A percentile compares a stretch with the other conserved stretches of the same genome.
Conservation (phyloP, 106 monocot species). For the Vanilla planifolia region DNA sequence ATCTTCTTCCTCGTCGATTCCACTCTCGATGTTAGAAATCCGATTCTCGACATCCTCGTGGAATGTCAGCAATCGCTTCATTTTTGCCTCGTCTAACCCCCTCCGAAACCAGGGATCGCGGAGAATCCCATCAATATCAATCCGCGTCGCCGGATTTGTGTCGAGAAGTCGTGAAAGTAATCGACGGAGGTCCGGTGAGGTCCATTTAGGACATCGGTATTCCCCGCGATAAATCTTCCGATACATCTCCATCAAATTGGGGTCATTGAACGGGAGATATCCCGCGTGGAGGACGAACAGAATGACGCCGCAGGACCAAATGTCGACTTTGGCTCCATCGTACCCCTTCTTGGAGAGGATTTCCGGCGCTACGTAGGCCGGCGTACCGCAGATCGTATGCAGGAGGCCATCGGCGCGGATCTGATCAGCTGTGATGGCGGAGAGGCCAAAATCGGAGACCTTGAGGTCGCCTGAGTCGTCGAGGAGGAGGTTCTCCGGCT, state of each 20-base stretch:
- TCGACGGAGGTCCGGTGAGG: conserved; percentile 23
- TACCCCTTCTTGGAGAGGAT: conserved; percentile 19
- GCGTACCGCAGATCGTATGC: conserved; percentile 33
- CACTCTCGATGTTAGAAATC: neutral
- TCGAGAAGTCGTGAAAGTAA: conserved; percentile 23
- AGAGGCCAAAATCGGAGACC: conserved; percentile 36
- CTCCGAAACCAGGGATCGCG: conserved; percentile 26
- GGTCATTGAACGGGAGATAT: conserved; percentile 24
- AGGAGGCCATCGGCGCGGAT: conserved; percentile 18
- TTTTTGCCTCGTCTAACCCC: conserved; percentile 11
- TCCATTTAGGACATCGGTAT: conserved; percentile 26
- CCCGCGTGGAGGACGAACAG: conserved; percentile 34
- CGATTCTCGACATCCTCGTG: conserved; percentile 13
- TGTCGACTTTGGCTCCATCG: conserved; percentile 19
- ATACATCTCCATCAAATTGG: conserved; percentile 26
- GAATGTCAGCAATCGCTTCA: conserved; percentile 9
- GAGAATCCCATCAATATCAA: conserved; percentile 21
- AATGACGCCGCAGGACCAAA: conserved; percentile 43
- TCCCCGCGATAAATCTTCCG: conserved; percentile 29
- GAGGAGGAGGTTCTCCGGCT: conserved; percentile 34
- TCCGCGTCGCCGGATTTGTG: conserved; percentile 27
- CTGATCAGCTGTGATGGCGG: conserved; percentile 11
- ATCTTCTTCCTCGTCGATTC: conserved; percentile 2
- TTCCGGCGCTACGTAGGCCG: conserved; percentile 36
- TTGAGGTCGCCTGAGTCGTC: conserved; percentile 23